phyloP scores from a whole-genome alignment of 2,329 filamentous ascomycete genomes.

The Saccharata proteae region DNA sequence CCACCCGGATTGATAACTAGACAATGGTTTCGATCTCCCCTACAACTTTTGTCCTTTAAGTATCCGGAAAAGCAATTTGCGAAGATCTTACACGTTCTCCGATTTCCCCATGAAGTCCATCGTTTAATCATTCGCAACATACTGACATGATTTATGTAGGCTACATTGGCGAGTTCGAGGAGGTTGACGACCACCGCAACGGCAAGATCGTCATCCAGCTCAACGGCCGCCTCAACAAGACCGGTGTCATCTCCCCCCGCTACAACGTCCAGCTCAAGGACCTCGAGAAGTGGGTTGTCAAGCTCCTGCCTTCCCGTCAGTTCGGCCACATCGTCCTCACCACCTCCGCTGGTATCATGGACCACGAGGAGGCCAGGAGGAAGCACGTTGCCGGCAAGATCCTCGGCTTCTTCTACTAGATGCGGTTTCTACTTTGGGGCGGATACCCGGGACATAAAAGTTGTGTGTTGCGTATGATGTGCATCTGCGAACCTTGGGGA shows the following conservation, averaged over 20 bases:
- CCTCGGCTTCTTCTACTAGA: constrained; percentile 98
- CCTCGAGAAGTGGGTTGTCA: constrained; percentile 99
- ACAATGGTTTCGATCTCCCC: constrained; percentile 67
- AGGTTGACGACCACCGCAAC: constrained; percentile 98
- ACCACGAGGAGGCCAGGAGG: constrained; percentile 97
- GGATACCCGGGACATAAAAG: background rate
- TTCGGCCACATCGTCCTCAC: constrained; percentile 99
- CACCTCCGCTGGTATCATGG: constrained; percentile 99
- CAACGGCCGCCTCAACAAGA: constrained; percentile 98
- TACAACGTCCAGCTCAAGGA: constrained; percentile 98
- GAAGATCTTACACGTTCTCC: constrained; percentile 97
- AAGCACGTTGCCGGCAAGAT: constrained; percentile 99
- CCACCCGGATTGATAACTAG: constrained; percentile 97
- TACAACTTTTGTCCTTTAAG: constrained; percentile 99
- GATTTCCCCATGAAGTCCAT: constrained; percentile 64
- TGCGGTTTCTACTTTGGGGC: background rate
- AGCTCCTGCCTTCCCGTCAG: constrained; percentile 97
- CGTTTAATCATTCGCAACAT: constrained; percentile 96
- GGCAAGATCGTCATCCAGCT: constrained; percentile 99
- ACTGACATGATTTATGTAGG: constrained; percentile 53
- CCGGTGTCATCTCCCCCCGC: constrained; percentile 95
- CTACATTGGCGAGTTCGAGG: constrained; percentile 99
- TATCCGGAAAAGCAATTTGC: constrained; percentile 87
- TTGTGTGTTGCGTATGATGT: constrained; percentile 3
- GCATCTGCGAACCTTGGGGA: background rate